phyloP scores from a whole-genome alignment of 148 eudicot species.

The Pouteria glomerata region DNA sequence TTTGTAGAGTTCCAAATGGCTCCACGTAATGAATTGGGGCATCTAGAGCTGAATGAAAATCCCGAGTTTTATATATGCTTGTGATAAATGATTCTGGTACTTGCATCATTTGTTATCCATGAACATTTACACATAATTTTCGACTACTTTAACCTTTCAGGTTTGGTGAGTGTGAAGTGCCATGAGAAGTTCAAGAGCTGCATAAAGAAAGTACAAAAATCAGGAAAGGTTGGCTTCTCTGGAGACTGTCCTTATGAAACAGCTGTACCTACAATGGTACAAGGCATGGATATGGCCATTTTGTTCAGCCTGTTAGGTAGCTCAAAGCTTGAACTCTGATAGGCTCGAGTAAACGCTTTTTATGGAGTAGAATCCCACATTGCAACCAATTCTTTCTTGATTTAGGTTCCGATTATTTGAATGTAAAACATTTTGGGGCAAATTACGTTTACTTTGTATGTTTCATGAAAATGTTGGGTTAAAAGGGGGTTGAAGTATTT shows the following conservation, averaged over 20 bases:
- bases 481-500: no score
- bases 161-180: conserved; percentile 74
- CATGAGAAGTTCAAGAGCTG: conserved; percentile 95
- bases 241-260: conserved; percentile 63
- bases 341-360: not conserved
- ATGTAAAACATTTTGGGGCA: no score
- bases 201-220: conserved; percentile 87
- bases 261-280: conserved; percentile 86
- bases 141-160: conserved; percentile 30
- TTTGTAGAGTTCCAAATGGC: no score
- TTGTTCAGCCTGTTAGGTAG: conserved; percentile 68
- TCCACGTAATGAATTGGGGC: no score
- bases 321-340: conserved; percentile 60
- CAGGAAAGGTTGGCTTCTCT: conserved; percentile 82
- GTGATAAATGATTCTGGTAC: not conserved
- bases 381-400: not conserved
- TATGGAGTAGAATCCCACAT: not conserved
- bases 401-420: no score
- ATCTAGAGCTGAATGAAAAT: not conserved
- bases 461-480: no score
- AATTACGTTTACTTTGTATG: no score
- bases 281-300: conserved; percentile 98
- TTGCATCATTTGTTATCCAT: not conserved
- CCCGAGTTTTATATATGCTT: not conserved
- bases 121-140: not conserved